These are phyloP conservation scores for Leptographium lundbergii DNA, from an alignment of 2,329 filamentous ascomycete species.

Conservation along the genomic window DNA sequence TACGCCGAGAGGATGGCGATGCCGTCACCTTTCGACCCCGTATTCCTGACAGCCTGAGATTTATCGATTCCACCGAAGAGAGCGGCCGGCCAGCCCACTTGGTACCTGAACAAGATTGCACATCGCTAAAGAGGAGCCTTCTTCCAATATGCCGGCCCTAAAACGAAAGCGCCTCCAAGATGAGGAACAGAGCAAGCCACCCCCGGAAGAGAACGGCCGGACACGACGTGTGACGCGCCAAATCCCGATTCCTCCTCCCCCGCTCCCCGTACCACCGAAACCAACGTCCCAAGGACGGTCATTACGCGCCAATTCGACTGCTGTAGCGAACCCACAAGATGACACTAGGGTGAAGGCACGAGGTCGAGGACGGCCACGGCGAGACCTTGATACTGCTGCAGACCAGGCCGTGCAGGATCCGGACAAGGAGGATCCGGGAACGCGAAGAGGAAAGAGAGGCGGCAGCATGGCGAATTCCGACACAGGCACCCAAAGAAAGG, in stretches of 20 bases:
- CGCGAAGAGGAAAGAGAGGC: neutral
- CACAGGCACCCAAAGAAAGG: neutral
- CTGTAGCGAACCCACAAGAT: neutral
- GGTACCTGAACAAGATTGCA: neutral
- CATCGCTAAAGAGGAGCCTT: neutral
- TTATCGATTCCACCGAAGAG: neutral
- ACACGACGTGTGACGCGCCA: slow-evolving; percentile 23
- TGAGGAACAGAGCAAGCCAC: slow-evolving; percentile 1
- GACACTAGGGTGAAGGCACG: neutral
- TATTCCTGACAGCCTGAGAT: neutral
- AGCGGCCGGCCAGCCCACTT: neutral
- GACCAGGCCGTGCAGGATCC: neutral
- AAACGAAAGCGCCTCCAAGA: slow-evolving; percentile 20
- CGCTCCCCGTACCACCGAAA: slow-evolving; percentile 20
- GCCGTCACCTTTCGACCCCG: neutral
- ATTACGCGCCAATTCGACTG: slow-evolving; percentile 9
- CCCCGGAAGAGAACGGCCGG: neutral
- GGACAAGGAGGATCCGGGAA: neutral
- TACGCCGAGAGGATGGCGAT: neutral
- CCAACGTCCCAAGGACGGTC: slow-evolving; percentile 17
- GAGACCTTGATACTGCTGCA: neutral
- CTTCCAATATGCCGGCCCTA: slow-evolving; percentile 14
- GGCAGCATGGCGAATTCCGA: neutral
- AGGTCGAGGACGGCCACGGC: neutral
- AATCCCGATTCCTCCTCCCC: slow-evolving; percentile 21